phyloP scores from a whole-genome alignment of 148 eudicot genomes.

The Talinum fruticosum region DNA sequence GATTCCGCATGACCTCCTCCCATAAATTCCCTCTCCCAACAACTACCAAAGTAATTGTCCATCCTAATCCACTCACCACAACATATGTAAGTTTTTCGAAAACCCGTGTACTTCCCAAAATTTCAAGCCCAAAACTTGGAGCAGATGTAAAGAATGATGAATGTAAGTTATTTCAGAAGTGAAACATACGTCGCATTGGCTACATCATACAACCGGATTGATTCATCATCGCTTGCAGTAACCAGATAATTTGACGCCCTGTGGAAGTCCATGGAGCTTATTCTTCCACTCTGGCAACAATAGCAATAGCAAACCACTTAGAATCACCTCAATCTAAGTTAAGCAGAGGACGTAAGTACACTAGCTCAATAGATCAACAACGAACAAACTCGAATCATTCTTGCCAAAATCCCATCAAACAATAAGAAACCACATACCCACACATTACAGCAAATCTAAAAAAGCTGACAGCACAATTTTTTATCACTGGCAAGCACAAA shows the following conservation, averaged over 20 bases:
- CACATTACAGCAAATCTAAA: not conserved
- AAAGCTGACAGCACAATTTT: not conserved
- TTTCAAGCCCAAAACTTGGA: too few species aligned
- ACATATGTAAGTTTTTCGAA: too few species aligned
- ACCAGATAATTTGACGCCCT: conserved; percentile 78
- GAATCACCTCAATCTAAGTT: not conserved
- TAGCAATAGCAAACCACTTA: not conserved
- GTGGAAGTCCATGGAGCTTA: conserved; percentile 98
- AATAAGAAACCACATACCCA: not conserved
- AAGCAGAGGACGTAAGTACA: not conserved
- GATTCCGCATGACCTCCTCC: too few species aligned
- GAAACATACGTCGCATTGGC: conserved; percentile 77
- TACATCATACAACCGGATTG: conserved; percentile 91
- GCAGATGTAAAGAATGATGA: not conserved
- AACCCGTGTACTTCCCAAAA: too few species aligned
- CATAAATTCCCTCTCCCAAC: too few species aligned
- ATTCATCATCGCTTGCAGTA: conserved; percentile 97
- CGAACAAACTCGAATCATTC: not conserved
- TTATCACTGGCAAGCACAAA: not conserved
- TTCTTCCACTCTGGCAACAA: conserved; percentile 78
- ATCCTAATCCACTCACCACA: too few species aligned
- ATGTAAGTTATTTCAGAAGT: conserved; percentile 4
- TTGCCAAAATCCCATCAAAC: not conserved
- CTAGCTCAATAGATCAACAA: not conserved
- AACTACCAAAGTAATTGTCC: too few species aligned